Evolutionary conservation across 495 filamentous ascomycete species (phyloP), one percentile per base, ranked within the genome.

Genomic region (Daldinia vernicosa): DNA sequence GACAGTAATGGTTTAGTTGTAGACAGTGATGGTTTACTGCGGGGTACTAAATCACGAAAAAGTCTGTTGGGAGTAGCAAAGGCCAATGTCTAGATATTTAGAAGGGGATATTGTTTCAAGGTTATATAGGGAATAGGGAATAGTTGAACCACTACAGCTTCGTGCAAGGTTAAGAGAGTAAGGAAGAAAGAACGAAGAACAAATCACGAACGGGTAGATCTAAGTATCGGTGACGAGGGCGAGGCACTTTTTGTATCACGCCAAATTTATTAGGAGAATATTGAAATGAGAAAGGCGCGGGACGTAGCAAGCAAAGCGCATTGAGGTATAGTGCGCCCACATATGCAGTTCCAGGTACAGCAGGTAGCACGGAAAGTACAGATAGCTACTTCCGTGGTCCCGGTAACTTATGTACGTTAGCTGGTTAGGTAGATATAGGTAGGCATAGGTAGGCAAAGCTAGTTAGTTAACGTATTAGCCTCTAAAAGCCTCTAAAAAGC

Each of bases 181-280:
- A 51, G 63, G 63, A 67, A 67, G 56, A 67, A 59, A 50, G n/a
- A 43, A 53, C 30, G n/a, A 70, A 66, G 67, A 64, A 62, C 57
- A 66, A 52, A 50, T 56, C n/a, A 43, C 28, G 47, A 64, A 17
- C 24, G 55, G 60, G 19, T 30, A 56, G 30, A 53, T 11, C 37
- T 15, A 39, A 33, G 43, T 33, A 28, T 53, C 55, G 43, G 52
- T 66, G 66, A 74, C 55, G 71, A 74, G 67, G 66, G 33, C 47
- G 67, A 70, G 71, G 67, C 58, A 74, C 58, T 70, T 74, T 74
- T 74, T 74, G 71, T 74, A 74, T 74, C 64, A 67, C 67, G 67
- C 67, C 63, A 70, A 70, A 74, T 67, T 43, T 63, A 70, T 70
- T 74, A 53, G 71, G 62, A 62, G 61, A 35, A 12, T 7, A 60